A percentile compares a stretch with the other conserved stretches of the same genome.
Conservation (phyloP, 2,329 filamentous ascomycete genomes). For the Cryphonectria japonica region DNA sequence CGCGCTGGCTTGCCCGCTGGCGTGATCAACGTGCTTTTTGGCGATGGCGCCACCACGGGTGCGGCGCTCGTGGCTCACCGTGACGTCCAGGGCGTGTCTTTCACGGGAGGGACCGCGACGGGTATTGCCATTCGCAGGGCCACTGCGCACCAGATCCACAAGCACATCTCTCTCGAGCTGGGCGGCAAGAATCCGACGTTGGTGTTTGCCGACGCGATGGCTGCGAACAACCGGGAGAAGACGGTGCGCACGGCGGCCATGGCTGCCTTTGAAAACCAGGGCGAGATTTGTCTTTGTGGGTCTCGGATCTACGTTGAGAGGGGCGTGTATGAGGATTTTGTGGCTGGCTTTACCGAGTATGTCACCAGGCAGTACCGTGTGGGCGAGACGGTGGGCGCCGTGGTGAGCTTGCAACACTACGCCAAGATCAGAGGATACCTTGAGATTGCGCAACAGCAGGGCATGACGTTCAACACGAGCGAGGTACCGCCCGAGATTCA, state of each 20-base stretch:
- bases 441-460: conserved; percentile 32
- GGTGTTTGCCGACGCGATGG: conserved; percentile 51
- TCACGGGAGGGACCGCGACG: conserved; percentile 40
- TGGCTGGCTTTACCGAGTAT: conserved; percentile 32
- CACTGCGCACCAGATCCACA: conserved; percentile 39
- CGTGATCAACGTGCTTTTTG: conserved; percentile 40
- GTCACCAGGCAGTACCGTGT: conserved; percentile 33
- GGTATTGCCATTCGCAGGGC: conserved; percentile 39
- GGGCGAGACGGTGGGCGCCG: conserved; percentile 35
- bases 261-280: conserved; percentile 41
- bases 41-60: conserved; percentile 39
- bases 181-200: conserved; percentile 58
- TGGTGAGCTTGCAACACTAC: conserved; percentile 38
- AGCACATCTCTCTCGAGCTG: conserved; percentile 39
- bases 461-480: conserved; percentile 34
- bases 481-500: conserved; percentile 30
- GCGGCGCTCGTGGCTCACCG: conserved; percentile 36
- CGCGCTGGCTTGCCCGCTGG: conserved; percentile 36
- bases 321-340: conserved; percentile 47
- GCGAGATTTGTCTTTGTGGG: conserved; percentile 42
- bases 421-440: conserved; percentile 37
- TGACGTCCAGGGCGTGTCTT: conserved; percentile 38
- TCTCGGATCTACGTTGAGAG: conserved; percentile 58
- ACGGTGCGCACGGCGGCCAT: conserved; percentile 51
- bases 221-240: conserved; percentile 53